Conservation (phyloP, 2,329 filamentous ascomycete species). For the Hansfordia pulvinata region DNA sequence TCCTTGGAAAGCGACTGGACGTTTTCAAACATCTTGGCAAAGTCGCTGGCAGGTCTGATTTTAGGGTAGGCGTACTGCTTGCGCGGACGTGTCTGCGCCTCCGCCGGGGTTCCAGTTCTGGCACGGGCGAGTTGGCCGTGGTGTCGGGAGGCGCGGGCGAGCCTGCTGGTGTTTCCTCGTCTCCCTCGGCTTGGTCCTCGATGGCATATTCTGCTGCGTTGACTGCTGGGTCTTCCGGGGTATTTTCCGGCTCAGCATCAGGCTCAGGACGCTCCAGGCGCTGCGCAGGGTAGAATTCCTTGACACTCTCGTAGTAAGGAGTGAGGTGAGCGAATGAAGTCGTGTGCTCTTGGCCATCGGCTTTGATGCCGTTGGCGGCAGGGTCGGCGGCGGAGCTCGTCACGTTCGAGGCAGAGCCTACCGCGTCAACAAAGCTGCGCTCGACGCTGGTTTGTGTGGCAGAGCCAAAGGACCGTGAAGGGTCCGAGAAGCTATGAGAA, state of each 20-base stretch:
- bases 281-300: slow-evolving; percentile 13
- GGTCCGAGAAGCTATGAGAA: too few relatives aligned
- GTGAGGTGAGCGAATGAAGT: slow-evolving; percentile 13
- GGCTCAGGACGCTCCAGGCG: too few relatives aligned
- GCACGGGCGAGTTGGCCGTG: slow-evolving; percentile 21
- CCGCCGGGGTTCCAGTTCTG: slow-evolving; percentile 9
- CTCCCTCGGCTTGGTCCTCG: slow-evolving; percentile 12
- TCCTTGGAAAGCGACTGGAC: slow-evolving; percentile 31
- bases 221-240: not conserved
- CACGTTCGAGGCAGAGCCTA: too few relatives aligned
- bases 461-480: too few relatives aligned
- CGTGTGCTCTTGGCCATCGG: slow-evolving; percentile 2
- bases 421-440: too few relatives aligned
- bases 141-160: slow-evolving; percentile 15
- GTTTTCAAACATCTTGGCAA: slow-evolving; percentile 31
- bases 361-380: too few relatives aligned
- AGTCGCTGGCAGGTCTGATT: slow-evolving; percentile 35
- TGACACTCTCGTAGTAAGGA: slow-evolving; percentile 13
- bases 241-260: slow-evolving; percentile 8
- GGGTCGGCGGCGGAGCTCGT: too few relatives aligned
- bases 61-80: slow-evolving; percentile 33
- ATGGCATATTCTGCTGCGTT: slow-evolving; percentile 10
- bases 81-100: slow-evolving; percentile 4
- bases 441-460: too few relatives aligned
- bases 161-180: slow-evolving; percentile 18